Evolutionary conservation across 1,139 yeast genomes (phyloP).

Genomic region (Candida anutae): DNA sequence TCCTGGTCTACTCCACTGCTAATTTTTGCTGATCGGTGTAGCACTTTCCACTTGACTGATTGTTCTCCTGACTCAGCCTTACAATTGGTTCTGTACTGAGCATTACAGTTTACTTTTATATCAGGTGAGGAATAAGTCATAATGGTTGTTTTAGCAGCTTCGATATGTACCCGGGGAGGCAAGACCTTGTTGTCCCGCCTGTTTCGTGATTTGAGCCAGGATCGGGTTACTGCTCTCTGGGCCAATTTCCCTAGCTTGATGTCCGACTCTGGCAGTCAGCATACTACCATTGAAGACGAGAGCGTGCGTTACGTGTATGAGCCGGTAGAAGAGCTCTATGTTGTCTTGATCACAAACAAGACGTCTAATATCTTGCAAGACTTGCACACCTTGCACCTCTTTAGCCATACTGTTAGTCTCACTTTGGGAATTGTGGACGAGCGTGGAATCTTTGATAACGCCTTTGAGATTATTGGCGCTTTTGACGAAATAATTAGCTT

Average conservation of each 20-base stretch:
- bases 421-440: slow-evolving; percentile 72
- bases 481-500: slow-evolving; percentile 88
- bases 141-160: slow-evolving; percentile 70
- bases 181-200: slow-evolving; percentile 90
- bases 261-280: slow-evolving; percentile 67
- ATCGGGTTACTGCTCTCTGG: slow-evolving; percentile 77
- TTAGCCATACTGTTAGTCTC: slow-evolving; percentile 74
- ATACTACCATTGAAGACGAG: slow-evolving; percentile 92
- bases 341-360: slow-evolving; percentile 84
- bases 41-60: background rate
- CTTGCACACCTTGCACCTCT: slow-evolving; percentile 82
- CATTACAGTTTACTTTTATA: no score
- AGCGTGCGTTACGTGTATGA: slow-evolving; percentile 90
- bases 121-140: background rate
- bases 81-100: no score
- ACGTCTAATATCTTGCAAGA: slow-evolving; percentile 92
- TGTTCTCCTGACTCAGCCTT: no score
- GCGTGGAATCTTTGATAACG: slow-evolving; percentile 71
- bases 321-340: slow-evolving; percentile 90
- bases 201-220: slow-evolving; percentile 78
- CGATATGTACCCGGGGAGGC: slow-evolving; percentile 93
- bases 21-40: background rate
- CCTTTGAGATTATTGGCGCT: slow-evolving; percentile 85
- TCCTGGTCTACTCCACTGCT: background rate
- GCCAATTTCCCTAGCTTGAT: slow-evolving; percentile 82